phyloP scores from a whole-genome alignment of 257 asterid species.

The Phtheirospermum japonicum region DNA sequence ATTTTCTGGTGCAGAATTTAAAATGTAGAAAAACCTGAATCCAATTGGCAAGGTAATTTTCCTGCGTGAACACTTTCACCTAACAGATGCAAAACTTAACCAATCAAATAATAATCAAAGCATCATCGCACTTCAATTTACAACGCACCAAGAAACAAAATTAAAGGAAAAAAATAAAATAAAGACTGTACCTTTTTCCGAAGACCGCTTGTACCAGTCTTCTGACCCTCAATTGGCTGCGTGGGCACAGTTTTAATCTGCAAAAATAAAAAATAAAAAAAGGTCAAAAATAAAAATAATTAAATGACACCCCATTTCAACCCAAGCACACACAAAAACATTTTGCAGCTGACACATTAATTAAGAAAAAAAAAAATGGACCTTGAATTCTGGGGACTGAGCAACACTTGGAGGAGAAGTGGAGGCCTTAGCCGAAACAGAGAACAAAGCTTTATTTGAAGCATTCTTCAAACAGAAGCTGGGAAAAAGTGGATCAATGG shows the following conservation, averaged over 20 bases:
- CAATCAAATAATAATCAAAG: constrained; percentile 23
- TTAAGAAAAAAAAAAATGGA: constrained; percentile 17
- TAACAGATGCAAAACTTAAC: constrained; percentile 31
- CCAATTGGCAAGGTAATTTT: constrained; percentile 93
- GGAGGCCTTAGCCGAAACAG: constrained; percentile 41
- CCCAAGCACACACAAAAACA: constrained; percentile 1
- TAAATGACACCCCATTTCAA: constrained; percentile 7
- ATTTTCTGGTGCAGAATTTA: not conserved
- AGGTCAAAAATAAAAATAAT: no score
- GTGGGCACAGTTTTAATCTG: constrained; percentile 73
- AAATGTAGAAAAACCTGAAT: constrained; percentile 66
- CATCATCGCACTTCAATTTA: constrained; percentile 25
- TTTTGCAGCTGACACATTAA: not conserved
- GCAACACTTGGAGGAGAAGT: constrained; percentile 49
- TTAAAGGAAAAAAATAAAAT: not conserved
- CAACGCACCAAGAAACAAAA: constrained; percentile 18
- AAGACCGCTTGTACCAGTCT: constrained; percentile 97
- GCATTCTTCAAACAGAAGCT: constrained; percentile 30
- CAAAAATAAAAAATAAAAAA: not conserved
- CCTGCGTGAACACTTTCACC: constrained; percentile 91
- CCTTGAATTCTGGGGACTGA: constrained; percentile 65
- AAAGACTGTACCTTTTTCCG: constrained; percentile 69
- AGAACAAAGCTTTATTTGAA: constrained; percentile 14
- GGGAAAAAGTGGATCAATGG: constrained; percentile 33
- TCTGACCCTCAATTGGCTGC: constrained; percentile 86